Base-by-base conservation (phyloP, 2,329 filamentous ascomycete genomes). In the Bipolaris sorokiniana region DNA sequence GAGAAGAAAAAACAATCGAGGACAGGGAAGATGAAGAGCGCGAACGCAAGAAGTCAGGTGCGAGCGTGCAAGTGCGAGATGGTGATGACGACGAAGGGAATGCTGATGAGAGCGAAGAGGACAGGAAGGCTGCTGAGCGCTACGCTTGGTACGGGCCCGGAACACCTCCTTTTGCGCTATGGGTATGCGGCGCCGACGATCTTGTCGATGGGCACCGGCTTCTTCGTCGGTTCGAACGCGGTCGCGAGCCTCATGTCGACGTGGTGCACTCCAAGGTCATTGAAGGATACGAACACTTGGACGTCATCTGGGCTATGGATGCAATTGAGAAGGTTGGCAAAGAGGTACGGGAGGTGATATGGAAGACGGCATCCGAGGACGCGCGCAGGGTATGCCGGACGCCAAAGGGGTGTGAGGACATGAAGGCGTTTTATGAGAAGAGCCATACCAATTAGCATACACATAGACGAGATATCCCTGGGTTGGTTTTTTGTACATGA, bases 301-400 rank as follows among this genome's bases (percentile, higher is more conserved):
- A 97, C 77, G 91, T 97, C 1, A 87, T 98, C 36, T 97, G 94
- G 94, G 92, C 93, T 0, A 91, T 97, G 82, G 92, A 97, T 70
- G 87, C 88, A 0, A 86, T 92, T 15, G 88, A 94, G 46, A 86
- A 94, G 73, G 90, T 97, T 0, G 95, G 93, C 5, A 83, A 81
- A 54, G 93, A 96, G 77, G 80, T 97, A 0, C 84, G 87, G 28
- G 88, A 94, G 68, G 88, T 96, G 13, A 76, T 97, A 11, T 97
- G 93, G 93, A 88, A 88, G 75, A 96, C 91, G 1, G 81, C 83
- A 53, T 75, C 81, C 3, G 75, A 79, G 18, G 78, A 81, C 80
- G 87, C 78, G 34, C 86, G 86, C 50, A 79, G 80, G 10, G 52
- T 77, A 20, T 94, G 89, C 69, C 82, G 86, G 23, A 80, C 86